Percentiles rank a stretch among this genome's conserved stretches.
Conservation (phyloP, 2,329 filamentous ascomycete species). For the Thyridium curvatum region DNA sequence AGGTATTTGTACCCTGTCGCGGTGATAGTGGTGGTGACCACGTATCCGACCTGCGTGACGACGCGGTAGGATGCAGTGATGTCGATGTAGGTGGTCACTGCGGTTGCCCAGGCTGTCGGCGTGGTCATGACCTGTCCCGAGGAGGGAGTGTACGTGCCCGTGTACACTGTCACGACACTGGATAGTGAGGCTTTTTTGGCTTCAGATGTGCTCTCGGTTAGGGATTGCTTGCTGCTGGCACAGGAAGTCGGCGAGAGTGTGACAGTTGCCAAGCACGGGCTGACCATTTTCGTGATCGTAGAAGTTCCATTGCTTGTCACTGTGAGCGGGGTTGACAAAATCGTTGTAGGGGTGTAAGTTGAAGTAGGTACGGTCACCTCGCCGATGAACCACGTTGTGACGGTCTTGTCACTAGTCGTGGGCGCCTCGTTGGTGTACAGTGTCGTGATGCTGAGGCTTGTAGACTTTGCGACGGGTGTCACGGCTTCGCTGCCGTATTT, state of each 20-base stretch:
- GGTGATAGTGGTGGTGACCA: conserved; percentile 4
- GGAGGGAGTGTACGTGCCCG: conserved; percentile 5
- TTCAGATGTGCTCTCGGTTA: background rate
- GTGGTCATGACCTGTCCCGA: conserved; percentile 5
- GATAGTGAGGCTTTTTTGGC: no score
- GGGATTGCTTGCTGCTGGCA: background rate
- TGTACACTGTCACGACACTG: conserved; percentile 3
- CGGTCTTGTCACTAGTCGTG: conserved; percentile 5
- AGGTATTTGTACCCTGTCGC: conserved; percentile 2
- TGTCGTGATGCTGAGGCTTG: background rate
- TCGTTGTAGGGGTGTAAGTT: background rate
- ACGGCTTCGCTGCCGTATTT: conserved; percentile 5
- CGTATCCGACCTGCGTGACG: conserved; percentile 3
- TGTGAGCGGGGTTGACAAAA: background rate
- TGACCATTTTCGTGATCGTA: conserved; percentile 1
- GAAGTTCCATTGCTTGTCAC: conserved; percentile 3
- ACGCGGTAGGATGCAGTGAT: conserved; percentile 4
- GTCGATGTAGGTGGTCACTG: conserved; percentile 4
- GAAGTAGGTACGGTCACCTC: background rate
- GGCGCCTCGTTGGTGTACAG: conserved; percentile 4
- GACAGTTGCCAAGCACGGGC: conserved; percentile 4
- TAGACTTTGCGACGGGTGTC: conserved; percentile 5
- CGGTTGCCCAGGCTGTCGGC: conserved; percentile 3
- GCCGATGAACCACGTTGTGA: conserved; percentile 4
- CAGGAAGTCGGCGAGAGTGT: conserved; percentile 4